A percentile compares a stretch with the other conserved stretches of the same genome.
Evolutionary conservation across 805 yeast genomes (phyloP).

Genomic region (Metschnikowia continentalis): DNA sequence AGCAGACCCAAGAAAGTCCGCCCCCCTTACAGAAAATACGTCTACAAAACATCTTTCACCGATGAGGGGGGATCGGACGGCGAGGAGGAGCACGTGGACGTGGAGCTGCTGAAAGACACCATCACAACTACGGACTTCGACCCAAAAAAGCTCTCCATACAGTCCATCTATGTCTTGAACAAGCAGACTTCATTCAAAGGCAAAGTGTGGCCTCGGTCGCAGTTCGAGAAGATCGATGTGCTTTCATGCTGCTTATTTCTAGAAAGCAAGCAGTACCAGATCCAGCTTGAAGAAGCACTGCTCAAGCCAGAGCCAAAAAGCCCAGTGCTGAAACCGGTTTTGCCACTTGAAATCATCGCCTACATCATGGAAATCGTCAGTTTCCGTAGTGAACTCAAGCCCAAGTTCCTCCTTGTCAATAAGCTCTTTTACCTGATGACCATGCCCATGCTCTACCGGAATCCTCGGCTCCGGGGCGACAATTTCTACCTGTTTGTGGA

Average conservation of each 20-base stretch:
- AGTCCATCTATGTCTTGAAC: slow-evolving; percentile 32
- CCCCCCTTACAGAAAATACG: slow-evolving; percentile 77
- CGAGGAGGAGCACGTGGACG: not conserved
- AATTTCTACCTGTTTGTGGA: slow-evolving; percentile 76
- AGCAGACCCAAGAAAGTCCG: slow-evolving; percentile 78
- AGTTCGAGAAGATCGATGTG: slow-evolving; percentile 50
- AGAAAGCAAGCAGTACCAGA: slow-evolving; percentile 21
- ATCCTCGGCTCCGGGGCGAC: slow-evolving; percentile 59
- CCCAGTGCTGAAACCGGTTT: slow-evolving; percentile 18
- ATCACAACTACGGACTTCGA: slow-evolving; percentile 10
- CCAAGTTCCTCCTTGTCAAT: slow-evolving; percentile 56
- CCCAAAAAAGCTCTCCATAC: slow-evolving; percentile 23
- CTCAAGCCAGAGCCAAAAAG: slow-evolving; percentile 9
- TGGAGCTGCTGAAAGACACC: no score
- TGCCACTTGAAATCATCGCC: slow-evolving; percentile 36
- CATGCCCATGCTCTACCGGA: slow-evolving; percentile 59
- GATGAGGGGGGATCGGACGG: slow-evolving; percentile 19
- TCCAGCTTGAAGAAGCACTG: slow-evolving; percentile 11
- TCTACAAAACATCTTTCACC: slow-evolving; percentile 42
- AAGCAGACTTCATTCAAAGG: slow-evolving; percentile 19
- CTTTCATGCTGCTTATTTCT: slow-evolving; percentile 30
- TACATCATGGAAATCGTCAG: slow-evolving; percentile 29
- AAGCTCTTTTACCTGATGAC: slow-evolving; percentile 56
- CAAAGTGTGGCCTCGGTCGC: slow-evolving; percentile 46
- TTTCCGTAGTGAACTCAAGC: slow-evolving; percentile 29